Evolutionary conservation across 2,329 filamentous ascomycete species (phyloP), one percentile per base, ranked within the genome.

Genomic region (Phialocephala subalpina): DNA sequence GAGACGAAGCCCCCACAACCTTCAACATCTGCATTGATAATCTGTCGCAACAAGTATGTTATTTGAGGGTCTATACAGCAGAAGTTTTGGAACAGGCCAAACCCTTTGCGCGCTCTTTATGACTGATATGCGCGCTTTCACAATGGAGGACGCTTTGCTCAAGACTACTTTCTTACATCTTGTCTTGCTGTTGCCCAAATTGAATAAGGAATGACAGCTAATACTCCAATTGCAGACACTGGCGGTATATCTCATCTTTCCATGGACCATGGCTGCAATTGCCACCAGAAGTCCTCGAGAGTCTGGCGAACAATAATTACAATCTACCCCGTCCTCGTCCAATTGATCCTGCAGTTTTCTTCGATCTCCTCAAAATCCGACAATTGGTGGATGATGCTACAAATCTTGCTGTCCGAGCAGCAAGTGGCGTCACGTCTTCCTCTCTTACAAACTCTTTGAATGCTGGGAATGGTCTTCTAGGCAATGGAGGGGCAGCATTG

Each of bases 251-350:
- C 66, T 94, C 92, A 25, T 91, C 90, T 33, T 96, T 92, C 75
- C 90, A 94, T 75, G 93, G 92, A 27, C 89, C 92, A 71, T 96
- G 93, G 93, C 86, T 94, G 16, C 90, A 93, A 78, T 83, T 95
- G 64, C 91, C 92, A 22, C 86, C 89, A 69, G 92, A 95, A 78
- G 87, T 94, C 64, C 88, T 97, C 78, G 90, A 94, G 77, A 88
- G 86, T 58, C 86, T 96, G 59, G 92, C 92, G 62, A 88, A 93
- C 80, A 89, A 88, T 77, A 96, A 95, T 80, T 94, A 90, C 81
- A 89, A 90, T 70, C 89, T 90, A 70, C 90, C 90, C 18, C 87
- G 89, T 33, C 93, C 93, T 11, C 90, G 87, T 65, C 90, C 92
- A 57, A 89, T 96, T 75, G 91, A 96, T 77, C 90, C 92, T 12